A percentile compares a stretch with the other conserved stretches of the same genome.
Evolutionary conservation across 1,284 basidiomycete species (phyloP).

Genomic region (Mixia osmundae): DNA sequence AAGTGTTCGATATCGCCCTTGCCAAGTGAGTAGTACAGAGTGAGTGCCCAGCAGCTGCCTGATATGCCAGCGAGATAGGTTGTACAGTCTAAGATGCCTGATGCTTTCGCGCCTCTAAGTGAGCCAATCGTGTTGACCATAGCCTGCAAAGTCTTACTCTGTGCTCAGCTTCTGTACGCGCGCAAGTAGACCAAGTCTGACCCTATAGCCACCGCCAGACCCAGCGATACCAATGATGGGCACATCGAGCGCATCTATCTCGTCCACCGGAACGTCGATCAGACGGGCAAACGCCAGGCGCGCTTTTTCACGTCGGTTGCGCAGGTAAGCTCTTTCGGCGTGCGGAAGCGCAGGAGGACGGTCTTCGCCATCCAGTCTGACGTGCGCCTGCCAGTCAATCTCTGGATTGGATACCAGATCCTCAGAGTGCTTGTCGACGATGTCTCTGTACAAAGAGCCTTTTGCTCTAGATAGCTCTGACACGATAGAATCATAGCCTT

Average conservation of each 20-base stretch:
- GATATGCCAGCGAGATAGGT: conserved; percentile 26
- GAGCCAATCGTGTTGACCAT: conserved; percentile 27
- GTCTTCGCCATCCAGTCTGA: conserved; percentile 24
- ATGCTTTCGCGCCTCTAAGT: conserved; percentile 21
- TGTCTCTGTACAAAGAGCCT: conserved; percentile 19
- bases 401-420: conserved; percentile 24
- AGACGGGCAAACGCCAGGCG: conserved; percentile 21
- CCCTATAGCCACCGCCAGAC: conserved; percentile 24
- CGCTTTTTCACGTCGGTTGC: conserved; percentile 22
- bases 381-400: conserved; percentile 25
- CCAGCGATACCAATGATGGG: conserved; percentile 26
- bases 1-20: conserved; percentile 16
- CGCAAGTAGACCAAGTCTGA: not conserved
- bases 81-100: conserved; percentile 23
- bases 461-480: not conserved
- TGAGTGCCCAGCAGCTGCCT: conserved; percentile 26
- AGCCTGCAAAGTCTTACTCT: too few relatives aligned
- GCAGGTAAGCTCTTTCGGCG: conserved; percentile 23
- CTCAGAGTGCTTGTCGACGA: conserved; percentile 18
- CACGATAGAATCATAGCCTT: too few relatives aligned
- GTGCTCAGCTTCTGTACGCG: conserved; percentile 18
- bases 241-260: conserved; percentile 25
- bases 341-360: too few relatives aligned
- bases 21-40: conserved; percentile 25
- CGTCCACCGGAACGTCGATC: conserved; percentile 21